Evolutionary conservation across 2,329 filamentous ascomycete genomes (phyloP).

Genomic region (Colletotrichum sp.): DNA sequence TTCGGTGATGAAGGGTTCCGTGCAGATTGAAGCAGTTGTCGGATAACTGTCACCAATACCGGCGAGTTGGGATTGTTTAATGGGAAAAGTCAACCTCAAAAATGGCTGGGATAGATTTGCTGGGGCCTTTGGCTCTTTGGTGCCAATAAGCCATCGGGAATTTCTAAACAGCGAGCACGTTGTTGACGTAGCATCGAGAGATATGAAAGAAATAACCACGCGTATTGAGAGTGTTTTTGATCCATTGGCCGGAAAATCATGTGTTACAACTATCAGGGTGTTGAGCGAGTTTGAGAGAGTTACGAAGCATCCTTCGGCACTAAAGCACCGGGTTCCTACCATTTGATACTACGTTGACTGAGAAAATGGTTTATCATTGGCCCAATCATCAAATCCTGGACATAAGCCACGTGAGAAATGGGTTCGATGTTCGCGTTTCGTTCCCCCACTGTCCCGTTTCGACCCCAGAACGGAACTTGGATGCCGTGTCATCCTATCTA

Average conservation of each 20-base stretch:
- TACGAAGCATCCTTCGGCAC: background rate
- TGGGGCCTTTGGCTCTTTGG: background rate
- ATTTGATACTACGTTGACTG: background rate
- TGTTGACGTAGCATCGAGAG: background rate
- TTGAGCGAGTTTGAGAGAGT: conserved; percentile 15
- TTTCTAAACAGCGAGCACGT: background rate
- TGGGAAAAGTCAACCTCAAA: background rate
- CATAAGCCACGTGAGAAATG: background rate
- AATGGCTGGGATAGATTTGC: background rate
- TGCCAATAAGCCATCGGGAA: background rate
- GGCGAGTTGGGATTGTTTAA: background rate
- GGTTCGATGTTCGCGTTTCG: background rate
- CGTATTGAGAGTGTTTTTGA: background rate
- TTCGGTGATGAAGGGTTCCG: background rate
- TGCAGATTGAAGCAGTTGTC: background rate
- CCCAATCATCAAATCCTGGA: background rate
- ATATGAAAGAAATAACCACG: background rate
- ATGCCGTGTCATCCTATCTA: background rate
- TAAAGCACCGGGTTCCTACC: background rate
- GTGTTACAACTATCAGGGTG: background rate
- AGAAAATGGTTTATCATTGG: background rate
- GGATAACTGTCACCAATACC: background rate
- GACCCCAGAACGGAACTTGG: background rate
- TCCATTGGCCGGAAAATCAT: background rate
- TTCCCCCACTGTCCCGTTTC: background rate